Conservation (phyloP, 2,329 filamentous ascomycete species). For the Mollisia scopiformis region DNA sequence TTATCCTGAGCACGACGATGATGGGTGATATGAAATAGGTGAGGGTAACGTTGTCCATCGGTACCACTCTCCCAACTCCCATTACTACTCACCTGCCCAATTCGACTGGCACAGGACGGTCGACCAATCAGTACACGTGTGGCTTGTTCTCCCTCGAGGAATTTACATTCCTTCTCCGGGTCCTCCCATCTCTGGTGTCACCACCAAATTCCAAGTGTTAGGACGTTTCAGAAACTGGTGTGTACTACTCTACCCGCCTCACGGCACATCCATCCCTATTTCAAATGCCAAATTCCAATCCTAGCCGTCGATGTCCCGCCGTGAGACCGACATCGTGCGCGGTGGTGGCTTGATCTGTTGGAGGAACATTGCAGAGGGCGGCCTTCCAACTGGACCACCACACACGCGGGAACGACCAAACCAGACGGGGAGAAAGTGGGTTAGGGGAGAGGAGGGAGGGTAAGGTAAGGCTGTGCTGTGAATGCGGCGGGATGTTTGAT, state of each 20-base stretch:
- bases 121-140: not conserved
- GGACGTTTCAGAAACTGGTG: constrained; percentile 11
- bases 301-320: not conserved
- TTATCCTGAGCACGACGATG: not conserved
- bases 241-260: constrained; percentile 11
- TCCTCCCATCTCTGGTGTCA: constrained; percentile 1
- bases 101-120: not conserved
- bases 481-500: constrained; percentile 2
- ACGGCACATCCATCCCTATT: constrained; percentile 10
- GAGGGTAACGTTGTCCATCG: not conserved
- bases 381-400: not conserved
- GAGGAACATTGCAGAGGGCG: not conserved
- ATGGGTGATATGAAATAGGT: not conserved
- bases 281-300: constrained; percentile 6
- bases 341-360: constrained; percentile 3
- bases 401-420: not conserved
- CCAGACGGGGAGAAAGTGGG: not conserved
- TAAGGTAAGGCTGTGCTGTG: not conserved
- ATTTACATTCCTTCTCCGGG: not conserved
- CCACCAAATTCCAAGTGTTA: constrained; percentile 12
- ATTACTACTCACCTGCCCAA: constrained; percentile 1
- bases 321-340: not conserved
- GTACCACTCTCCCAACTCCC: not conserved
- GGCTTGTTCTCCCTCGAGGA: not conserved
- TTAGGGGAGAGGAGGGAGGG: not conserved